These are phyloP conservation scores for Podaxis carcinomalis DNA, from an alignment of 768 basidiomycete species.

Conservation along the genomic window DNA sequence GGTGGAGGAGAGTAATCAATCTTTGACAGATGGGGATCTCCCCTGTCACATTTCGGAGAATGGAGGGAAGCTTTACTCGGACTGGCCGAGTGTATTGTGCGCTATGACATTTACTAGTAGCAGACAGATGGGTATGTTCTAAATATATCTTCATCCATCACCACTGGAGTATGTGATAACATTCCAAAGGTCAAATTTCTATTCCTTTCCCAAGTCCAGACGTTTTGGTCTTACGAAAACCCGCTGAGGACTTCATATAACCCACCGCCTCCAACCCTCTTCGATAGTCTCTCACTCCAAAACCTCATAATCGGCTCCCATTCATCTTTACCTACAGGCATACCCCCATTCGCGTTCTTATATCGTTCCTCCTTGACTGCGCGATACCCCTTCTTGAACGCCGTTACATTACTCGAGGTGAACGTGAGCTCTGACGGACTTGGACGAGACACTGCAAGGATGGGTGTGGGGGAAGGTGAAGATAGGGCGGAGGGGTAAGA, in stretches of 20 bases:
- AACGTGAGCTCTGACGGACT: slow-evolving; percentile 41
- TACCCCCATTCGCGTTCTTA: slow-evolving; percentile 43
- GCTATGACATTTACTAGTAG: too few relatives aligned
- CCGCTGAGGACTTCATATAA: slow-evolving; percentile 67
- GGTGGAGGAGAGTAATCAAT: not conserved
- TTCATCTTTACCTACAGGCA: slow-evolving; percentile 73
- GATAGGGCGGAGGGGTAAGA: slow-evolving; percentile 65
- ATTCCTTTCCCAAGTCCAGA: not conserved
- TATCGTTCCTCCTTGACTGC: slow-evolving; percentile 46
- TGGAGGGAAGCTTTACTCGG: not conserved
- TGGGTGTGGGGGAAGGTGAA: slow-evolving; percentile 50
- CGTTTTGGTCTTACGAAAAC: not conserved
- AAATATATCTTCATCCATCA: not conserved
- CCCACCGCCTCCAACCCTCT: slow-evolving; percentile 49
- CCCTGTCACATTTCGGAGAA: too few relatives aligned
- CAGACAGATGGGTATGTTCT: not conserved
- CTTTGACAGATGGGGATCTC: not conserved
- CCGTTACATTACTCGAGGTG: slow-evolving; percentile 38
- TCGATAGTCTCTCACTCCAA: slow-evolving; percentile 68
- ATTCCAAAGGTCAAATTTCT: not conserved
- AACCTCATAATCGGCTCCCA: slow-evolving; percentile 86
- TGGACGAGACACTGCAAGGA: slow-evolving; percentile 56
- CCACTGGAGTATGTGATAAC: not conserved
- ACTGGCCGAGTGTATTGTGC: too few relatives aligned
- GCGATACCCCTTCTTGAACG: slow-evolving; percentile 60